Evolutionary conservation across 208 protist genomes (phyloP), one percentile per base, ranked within the genome.

Genomic region (Wallacemonas sp.): DNA sequence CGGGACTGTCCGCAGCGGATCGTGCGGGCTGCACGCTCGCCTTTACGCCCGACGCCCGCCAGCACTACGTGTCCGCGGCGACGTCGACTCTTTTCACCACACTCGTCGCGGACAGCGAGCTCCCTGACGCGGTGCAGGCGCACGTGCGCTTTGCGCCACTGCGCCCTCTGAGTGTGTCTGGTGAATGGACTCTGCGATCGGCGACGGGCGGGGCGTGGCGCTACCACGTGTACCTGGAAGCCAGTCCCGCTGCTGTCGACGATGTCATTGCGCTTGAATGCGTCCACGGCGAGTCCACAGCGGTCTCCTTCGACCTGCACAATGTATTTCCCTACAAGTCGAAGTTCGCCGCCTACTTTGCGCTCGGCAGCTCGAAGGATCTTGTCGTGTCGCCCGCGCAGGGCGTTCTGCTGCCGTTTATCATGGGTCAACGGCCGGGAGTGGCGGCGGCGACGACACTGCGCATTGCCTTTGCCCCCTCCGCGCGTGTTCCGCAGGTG

Each of bases 271-370:
- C 59, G 4, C 67, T 98, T 19, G 79, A 76, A 30, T 74, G 81
- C 13, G 67, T 79, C 10, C 61, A 89, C 27, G 79, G 82, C 73
- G 64, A 77, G 34, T 85, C 57, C 19, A 78, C 80, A 0, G 66
- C 73, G 5, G 79, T 94, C 29, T 42, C 67, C 9, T 98, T 98
- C 55, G 73, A 85, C 64, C 73, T 97, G 42, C 87, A 87, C 74
- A 98, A 98, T 70, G 80, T 87, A 6, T 93, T 95, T 61, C 79
- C 87, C 0, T 85, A 86, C 60, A 78, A 73, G 39, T 92, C 87
- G 17, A 60, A 72, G 24, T 98, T 97, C 68, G 76, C 63, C 13
- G 91, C 91, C 13, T 95, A 92, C 71, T 97, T 98, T 61, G 92
- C 91, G 9, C 45, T 66, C 22, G 92, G 90, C 26, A 94, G 90